Base-by-base conservation (phyloP, 73 alveolate species). In the Breviolum minutum region DNA sequence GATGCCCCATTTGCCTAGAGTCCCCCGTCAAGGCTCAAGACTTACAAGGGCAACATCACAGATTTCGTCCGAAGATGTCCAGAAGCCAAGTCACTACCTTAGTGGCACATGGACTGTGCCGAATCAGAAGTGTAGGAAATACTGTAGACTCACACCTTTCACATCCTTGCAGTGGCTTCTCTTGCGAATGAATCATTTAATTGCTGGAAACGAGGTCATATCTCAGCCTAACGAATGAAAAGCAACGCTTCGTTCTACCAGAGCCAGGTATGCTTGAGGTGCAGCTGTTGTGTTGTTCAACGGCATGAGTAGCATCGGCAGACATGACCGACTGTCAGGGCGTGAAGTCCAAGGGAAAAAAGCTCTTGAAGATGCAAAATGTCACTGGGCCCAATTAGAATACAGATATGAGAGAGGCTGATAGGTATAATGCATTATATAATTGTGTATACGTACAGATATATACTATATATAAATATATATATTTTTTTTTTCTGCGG, bases 1-100 rank as follows among this genome's bases (percentile, higher is more conserved):
- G 27, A 69, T 24, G 14, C 80, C 48, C 13, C 85, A 74, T 74
- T 1, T 1, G 30, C 85, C 17, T 1, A 26, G 40, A 14, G 1
- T 12, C 8, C 20, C 20, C 60, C 48, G 85, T 76, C 82, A 14
- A 90, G 97, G 94, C 80, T 96, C 85, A 96, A 91, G 40, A 89
- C 96, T 30, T 96, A 96, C 94, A 96, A 96, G 84, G 99, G 99
- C 26, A 96, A 96, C 93, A 77, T 89, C 93, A 87, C 99, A 22
- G 99, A 84, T 71, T 87, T 96, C 40, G 99, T 89, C 62, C 66
- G 94, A 14, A 30, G 96, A 14, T 74, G 90, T n/a, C 98, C 98
- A 14, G 98, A 93, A 40, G 98, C 98, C 68, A 93, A 93, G 98
- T 81, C 71, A 6, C 17, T 24, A 30, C 13, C 88, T 68, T 64